Percentiles rank a stretch among this genome's conserved stretches.
Evolutionary conservation across 2,329 filamentous ascomycete genomes (phyloP).

Genomic region (Ophiocordyceps polyrhachis-furcata): DNA sequence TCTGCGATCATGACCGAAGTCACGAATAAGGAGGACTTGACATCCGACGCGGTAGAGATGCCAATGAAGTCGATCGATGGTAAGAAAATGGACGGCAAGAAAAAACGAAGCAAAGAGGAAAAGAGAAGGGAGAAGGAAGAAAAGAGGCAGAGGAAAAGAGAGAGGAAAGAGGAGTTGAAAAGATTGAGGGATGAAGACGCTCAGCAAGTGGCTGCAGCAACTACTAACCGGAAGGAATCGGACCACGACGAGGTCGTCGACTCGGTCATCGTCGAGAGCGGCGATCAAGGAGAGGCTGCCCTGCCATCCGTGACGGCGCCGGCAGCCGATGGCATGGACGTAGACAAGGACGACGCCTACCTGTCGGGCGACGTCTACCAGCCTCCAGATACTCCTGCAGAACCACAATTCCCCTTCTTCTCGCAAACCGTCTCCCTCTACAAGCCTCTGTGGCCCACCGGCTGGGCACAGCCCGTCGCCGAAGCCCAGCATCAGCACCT

Average conservation of each 20-base stretch:
- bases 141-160: conserved; percentile 7
- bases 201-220: background rate
- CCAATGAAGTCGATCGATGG: conserved; percentile 1
- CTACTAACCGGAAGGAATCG: background rate
- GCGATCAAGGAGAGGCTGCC: background rate
- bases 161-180: conserved; percentile 1
- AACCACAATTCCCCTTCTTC: conserved; percentile 49
- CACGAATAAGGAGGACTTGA: no score
- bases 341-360: conserved; percentile 12
- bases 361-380: conserved; percentile 10
- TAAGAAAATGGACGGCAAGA: background rate
- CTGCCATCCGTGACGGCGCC: conserved; percentile 7
- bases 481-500: conserved; percentile 58
- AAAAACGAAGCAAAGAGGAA: conserved; percentile 8
- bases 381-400: conserved; percentile 19
- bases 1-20: no score
- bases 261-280: background rate
- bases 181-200: conserved; percentile 1
- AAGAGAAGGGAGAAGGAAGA: conserved; percentile 10
- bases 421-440: conserved; percentile 67
- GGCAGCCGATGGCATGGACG: conserved; percentile 18
- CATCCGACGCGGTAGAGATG: conserved; percentile 6
- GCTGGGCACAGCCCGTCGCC: conserved; percentile 50
- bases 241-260: background rate
- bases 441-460: conserved; percentile 52